A percentile compares a stretch with the other conserved stretches of the same genome.
phyloP scores from a whole-genome alignment of 2,329 filamentous ascomycete species.

The Tolypocladium tropicale region DNA sequence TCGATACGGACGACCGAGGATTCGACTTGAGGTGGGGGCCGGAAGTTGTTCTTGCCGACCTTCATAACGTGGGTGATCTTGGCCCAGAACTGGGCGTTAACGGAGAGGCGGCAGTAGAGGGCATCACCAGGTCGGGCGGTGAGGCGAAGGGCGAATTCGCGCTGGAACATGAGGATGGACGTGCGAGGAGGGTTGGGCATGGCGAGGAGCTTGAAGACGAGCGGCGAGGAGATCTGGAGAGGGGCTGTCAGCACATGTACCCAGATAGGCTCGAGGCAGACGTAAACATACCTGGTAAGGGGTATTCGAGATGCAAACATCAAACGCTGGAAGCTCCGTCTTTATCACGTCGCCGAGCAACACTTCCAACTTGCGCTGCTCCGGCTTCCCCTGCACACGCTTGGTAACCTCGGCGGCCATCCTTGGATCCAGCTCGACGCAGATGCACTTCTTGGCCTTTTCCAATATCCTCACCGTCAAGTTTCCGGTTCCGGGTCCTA shows the following conservation, averaged over 20 bases:
- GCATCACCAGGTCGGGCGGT: conserved; percentile 82
- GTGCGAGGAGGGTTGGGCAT: conserved; percentile 71
- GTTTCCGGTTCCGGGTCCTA: conserved; percentile 84
- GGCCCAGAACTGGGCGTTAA: conserved; percentile 86
- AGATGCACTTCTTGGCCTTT: conserved; percentile 70
- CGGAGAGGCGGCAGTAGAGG: conserved; percentile 80
- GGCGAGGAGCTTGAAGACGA: conserved; percentile 83
- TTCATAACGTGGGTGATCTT: conserved; percentile 69
- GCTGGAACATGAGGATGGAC: conserved; percentile 92
- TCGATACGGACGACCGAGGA: conserved; percentile 83
- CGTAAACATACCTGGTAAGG: conserved; percentile 45
- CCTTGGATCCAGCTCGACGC: conserved; percentile 86
- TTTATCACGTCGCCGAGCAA: conserved; percentile 84
- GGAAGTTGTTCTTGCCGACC: conserved; percentile 94
- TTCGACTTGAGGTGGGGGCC: conserved; percentile 87
- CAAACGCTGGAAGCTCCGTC: conserved; percentile 64
- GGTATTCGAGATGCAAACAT: conserved; percentile 66
- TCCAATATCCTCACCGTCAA: conserved; percentile 83
- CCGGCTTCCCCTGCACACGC: conserved; percentile 81
- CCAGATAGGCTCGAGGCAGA: no score
- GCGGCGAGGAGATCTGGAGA: conserved; percentile 69
- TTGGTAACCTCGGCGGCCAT: conserved; percentile 96
- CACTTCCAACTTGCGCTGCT: conserved; percentile 76
- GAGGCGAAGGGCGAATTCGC: conserved; percentile 84
- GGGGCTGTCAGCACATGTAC: background rate